Evolutionary conservation across 2,329 filamentous ascomycete species (phyloP).

Genomic region (Paracoccidioides brasiliensis): DNA sequence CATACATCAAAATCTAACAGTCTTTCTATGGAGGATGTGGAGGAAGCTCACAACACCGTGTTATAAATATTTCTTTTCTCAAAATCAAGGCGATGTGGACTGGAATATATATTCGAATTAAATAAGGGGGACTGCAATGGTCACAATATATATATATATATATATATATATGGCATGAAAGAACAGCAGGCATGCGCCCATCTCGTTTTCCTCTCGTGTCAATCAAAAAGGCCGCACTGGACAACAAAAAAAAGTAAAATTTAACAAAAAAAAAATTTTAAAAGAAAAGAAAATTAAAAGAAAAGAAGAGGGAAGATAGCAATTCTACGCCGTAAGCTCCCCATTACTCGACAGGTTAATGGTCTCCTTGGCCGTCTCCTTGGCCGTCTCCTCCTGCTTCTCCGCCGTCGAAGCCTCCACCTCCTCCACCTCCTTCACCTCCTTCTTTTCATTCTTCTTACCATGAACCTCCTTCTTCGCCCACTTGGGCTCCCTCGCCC

Average conservation of each 20-base stretch:
- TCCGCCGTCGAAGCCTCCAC: conserved; percentile 17
- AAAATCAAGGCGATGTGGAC: too few relatives aligned
- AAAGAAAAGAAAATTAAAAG: conserved; percentile 7
- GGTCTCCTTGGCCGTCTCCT: conserved; percentile 15
- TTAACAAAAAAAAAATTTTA: conserved; percentile 9
- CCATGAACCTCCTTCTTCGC: conserved; percentile 15
- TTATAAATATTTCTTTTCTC: too few relatives aligned
- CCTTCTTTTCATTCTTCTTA: conserved; percentile 12
- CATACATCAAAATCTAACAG: too few relatives aligned
- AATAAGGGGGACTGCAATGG: neutral
- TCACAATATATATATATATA: neutral
- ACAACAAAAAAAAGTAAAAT: conserved; percentile 1
- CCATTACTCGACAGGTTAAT: conserved; percentile 11
- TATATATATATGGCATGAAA: neutral
- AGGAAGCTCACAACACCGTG: too few relatives aligned
- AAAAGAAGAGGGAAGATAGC: neutral
- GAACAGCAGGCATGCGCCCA: neutral
- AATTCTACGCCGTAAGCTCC: conserved; percentile 17
- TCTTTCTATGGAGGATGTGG: too few relatives aligned
- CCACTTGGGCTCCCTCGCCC: conserved; percentile 34
- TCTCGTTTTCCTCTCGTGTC: too few relatives aligned
- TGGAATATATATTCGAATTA: too few relatives aligned
- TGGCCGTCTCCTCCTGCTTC: conserved; percentile 11
- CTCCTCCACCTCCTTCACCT: conserved; percentile 16
- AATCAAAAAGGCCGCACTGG: neutral